Conservation (phyloP, 2,329 filamentous ascomycete genomes). For the Sclerotinia borealis region DNA sequence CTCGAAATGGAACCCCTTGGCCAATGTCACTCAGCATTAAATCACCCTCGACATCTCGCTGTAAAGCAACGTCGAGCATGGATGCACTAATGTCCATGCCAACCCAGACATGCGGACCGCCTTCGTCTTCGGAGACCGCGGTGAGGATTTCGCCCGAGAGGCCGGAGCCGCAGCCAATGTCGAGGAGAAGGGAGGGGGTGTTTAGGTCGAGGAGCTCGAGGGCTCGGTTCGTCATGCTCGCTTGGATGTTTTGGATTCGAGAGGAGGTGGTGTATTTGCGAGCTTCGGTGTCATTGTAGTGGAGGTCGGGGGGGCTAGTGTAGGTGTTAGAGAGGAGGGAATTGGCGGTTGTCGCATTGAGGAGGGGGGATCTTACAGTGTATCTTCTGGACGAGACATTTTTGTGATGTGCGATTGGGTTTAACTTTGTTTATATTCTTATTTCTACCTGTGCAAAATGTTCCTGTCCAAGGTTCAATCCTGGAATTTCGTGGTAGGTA, state of each 20-base stretch:
- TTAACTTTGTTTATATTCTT: not conserved
- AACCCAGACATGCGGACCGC: slow-evolving; percentile 90
- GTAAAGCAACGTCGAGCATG: slow-evolving; percentile 95
- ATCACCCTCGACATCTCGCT: slow-evolving; percentile 88
- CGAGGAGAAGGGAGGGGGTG: slow-evolving; percentile 80
- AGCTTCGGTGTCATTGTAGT: slow-evolving; percentile 93
- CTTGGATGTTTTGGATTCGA: slow-evolving; percentile 92
- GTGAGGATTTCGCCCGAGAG: slow-evolving; percentile 92
- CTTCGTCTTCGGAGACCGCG: slow-evolving; percentile 58
- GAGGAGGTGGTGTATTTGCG: slow-evolving; percentile 97
- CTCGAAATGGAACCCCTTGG: slow-evolving; percentile 88
- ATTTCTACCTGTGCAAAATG: not conserved
- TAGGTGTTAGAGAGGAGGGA: not conserved
- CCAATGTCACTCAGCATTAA: slow-evolving; percentile 92
- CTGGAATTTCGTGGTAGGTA: not conserved
- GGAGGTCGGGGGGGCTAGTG: slow-evolving; percentile 80
- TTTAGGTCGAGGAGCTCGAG: slow-evolving; percentile 82
- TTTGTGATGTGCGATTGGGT: slow-evolving; percentile 32
- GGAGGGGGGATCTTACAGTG: slow-evolving; percentile 54
- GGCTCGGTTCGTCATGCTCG: slow-evolving; percentile 87
- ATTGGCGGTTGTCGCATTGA: slow-evolving; percentile 18
- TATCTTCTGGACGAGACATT: slow-evolving; percentile 98
- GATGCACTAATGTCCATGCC: slow-evolving; percentile 91
- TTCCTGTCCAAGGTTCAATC: not conserved
- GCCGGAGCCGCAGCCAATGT: slow-evolving; percentile 93